These are phyloP conservation scores for Linderina pennispora DNA, from an alignment of 192 early-diverging fungal genomes.

Conservation along the genomic window DNA sequence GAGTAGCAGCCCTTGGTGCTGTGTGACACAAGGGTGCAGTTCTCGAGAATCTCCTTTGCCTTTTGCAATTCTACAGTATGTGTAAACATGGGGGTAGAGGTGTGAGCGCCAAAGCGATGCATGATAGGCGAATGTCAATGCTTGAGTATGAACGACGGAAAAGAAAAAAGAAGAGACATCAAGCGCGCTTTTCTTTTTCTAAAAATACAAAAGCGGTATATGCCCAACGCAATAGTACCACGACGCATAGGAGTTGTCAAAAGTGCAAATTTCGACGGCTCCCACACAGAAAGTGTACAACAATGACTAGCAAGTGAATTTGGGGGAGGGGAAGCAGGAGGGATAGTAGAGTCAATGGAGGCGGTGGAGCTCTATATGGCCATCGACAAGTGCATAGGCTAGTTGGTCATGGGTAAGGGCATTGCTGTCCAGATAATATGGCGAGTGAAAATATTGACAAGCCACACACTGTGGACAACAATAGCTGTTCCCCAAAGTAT, in stretches of 20 bases:
- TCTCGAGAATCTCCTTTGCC: conserved; percentile 39
- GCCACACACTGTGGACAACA: no score
- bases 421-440: no score
- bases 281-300: neutral
- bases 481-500: no score
- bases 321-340: no score
- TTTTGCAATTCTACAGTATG: conserved; percentile 38
- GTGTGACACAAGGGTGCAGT: conserved; percentile 23
- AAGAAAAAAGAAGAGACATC: neutral
- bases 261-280: neutral
- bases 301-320: neutral
- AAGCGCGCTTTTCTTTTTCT: conserved; percentile 1
- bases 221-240: conserved; percentile 1
- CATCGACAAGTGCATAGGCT: no score
- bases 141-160: neutral
- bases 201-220: conserved; percentile 4
- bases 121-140: neutral
- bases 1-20: conserved; percentile 48
- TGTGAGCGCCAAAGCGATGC: neutral
- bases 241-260: no score
- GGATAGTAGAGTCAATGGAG: no score
- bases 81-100: neutral
- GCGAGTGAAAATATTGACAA: no score
- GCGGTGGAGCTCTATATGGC: no score
- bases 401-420: no score